Conservation (phyloP, 805 yeast species). For the Candida boidinii region DNA sequence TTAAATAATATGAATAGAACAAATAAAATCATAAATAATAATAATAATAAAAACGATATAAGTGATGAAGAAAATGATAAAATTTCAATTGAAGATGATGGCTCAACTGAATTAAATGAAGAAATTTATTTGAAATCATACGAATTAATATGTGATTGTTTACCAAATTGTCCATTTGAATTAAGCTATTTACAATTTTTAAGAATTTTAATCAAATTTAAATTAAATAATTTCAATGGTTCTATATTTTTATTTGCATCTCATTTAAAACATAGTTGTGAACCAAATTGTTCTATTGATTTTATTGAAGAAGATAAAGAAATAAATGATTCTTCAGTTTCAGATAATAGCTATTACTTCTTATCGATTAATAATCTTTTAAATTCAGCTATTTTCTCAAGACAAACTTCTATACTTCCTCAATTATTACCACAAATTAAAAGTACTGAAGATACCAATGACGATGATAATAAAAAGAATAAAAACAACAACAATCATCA, state of each 20-base stretch:
- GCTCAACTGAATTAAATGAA: too few relatives aligned
- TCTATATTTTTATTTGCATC: constrained; percentile 19
- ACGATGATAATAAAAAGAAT: constrained; percentile 4
- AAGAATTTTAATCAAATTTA: constrained; percentile 14
- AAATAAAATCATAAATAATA: too few relatives aligned
- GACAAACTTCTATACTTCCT: too few relatives aligned
- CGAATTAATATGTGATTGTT: constrained; percentile 11
- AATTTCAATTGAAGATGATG: too few relatives aligned
- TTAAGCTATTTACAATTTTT: constrained; percentile 10
- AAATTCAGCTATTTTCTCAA: constrained; percentile 1
- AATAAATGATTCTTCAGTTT: too few relatives aligned
- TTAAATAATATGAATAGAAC: too few relatives aligned
- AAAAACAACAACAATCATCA: constrained; percentile 10
- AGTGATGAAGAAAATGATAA: too few relatives aligned
- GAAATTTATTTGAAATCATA: constrained; percentile 3
- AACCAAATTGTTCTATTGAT: not conserved
- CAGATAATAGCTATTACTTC: too few relatives aligned
- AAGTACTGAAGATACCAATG: constrained; percentile 11
- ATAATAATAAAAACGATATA: too few relatives aligned
- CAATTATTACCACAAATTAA: too few relatives aligned
- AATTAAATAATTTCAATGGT: constrained; percentile 17
- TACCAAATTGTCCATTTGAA: constrained; percentile 10
- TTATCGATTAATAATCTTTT: not conserved
- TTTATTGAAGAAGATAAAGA: constrained; percentile 1
- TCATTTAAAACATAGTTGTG: constrained; percentile 4